Evolutionary conservation across 164 flowering plant species (phyloP), one percentile per base, ranked within the genome.

Genomic region (Paratinospora sagittata): DNA sequence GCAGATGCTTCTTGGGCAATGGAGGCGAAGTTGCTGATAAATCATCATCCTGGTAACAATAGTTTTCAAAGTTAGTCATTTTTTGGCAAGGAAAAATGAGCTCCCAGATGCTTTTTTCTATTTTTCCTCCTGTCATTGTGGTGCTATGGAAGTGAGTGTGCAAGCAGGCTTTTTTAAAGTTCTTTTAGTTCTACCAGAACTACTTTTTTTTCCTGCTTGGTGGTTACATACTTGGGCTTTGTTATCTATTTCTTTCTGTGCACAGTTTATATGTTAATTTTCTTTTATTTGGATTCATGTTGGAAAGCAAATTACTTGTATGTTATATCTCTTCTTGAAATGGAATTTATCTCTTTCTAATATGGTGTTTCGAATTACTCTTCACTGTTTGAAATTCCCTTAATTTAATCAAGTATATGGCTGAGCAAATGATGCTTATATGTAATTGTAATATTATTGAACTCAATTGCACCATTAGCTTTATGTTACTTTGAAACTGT

Each of bases 31-130:
- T n/a, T n/a, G n/a, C n/a, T n/a, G n/a, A n/a, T n/a, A n/a, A n/a
- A n/a, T n/a, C n/a, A n/a, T n/a, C n/a, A n/a, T n/a, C n/a, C n/a
- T n/a, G n/a, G n/a, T n/a, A n/a, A n/a, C n/a, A n/a, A n/a, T n/a
- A n/a, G n/a, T n/a, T n/a, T n/a, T n/a, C n/a, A n/a, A n/a, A n/a
- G n/a, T n/a, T n/a, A n/a, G n/a, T n/a, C n/a, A n/a, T n/a, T n/a
- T n/a, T n/a, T n/a, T n/a, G n/a, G n/a, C n/a, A n/a, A n/a, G 37
- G 72, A 75, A 65, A 41, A 60, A 47, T 57, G 71, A 65, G 60
- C 71, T 64, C n/a, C 16, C 23, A 65, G 71, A 27, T 65, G 60
- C 39, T 37, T 77, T 73, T 49, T 64, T 26, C n/a, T n/a, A n/a
- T n/a, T n/a, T n/a, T n/a, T n/a, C n/a, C 65, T 17, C 10, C 65